Conservation (phyloP, 2,329 filamentous ascomycete genomes). For the Metarhizium brunneum region DNA sequence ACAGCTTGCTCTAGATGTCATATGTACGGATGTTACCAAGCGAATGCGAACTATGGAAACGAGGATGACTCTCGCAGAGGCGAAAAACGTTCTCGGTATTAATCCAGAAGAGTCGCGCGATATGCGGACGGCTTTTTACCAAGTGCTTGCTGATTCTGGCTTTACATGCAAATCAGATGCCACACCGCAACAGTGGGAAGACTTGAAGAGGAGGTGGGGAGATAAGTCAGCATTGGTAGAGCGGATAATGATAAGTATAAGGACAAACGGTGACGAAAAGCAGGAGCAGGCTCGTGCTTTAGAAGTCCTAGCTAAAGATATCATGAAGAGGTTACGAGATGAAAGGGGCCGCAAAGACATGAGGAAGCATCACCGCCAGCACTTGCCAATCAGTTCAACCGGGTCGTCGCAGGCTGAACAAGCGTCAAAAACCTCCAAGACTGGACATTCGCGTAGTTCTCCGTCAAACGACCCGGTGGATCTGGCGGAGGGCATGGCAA, state of each 20-base stretch:
- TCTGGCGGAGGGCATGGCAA: conserved; percentile 12
- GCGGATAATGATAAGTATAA: conserved; percentile 33
- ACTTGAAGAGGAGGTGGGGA: conserved; percentile 61
- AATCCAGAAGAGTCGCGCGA: conserved; percentile 42
- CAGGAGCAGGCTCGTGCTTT: conserved; percentile 52
- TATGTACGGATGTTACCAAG: conserved; percentile 77
- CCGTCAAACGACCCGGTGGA: conserved; percentile 9
- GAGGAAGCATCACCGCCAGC: neutral
- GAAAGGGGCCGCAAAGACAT: conserved; percentile 48
- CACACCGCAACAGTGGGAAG: conserved; percentile 61
- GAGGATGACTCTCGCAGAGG: conserved; percentile 64
- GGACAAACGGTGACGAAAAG: conserved; percentile 40
- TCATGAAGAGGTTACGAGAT: conserved; percentile 67
- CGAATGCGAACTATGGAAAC: conserved; percentile 56
- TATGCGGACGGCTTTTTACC: conserved; percentile 56
- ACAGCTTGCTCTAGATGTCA: conserved; percentile 63
- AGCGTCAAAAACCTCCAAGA: conserved; percentile 1
- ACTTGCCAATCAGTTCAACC: conserved; percentile 2
- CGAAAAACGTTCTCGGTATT: conserved; percentile 50
- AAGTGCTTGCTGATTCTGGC: conserved; percentile 53
- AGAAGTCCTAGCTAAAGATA: conserved; percentile 64
- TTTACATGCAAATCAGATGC: conserved; percentile 68
- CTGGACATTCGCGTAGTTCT: conserved; percentile 11
- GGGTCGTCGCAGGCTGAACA: neutral
- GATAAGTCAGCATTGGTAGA: conserved; percentile 45